phyloP scores from a whole-genome alignment of 768 basidiomycete species.

The Mycena albidolilacea region DNA sequence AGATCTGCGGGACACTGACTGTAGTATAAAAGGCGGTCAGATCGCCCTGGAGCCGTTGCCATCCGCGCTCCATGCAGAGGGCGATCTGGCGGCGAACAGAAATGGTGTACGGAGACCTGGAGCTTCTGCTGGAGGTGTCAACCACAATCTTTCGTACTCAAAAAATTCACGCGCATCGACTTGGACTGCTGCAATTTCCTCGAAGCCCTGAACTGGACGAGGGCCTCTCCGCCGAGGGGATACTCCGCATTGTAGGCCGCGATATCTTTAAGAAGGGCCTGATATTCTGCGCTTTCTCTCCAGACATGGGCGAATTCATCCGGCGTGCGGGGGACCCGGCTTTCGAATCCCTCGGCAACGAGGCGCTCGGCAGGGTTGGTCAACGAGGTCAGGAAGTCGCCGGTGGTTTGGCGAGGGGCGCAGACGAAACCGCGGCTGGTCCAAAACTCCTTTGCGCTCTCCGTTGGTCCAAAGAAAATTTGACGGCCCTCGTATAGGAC shows the following conservation, averaged over 20 bases:
- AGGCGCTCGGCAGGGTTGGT: slow-evolving; percentile 57
- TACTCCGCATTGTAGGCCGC: slow-evolving; percentile 48
- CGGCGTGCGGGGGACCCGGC: slow-evolving; percentile 57
- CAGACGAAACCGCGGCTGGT: slow-evolving; percentile 61
- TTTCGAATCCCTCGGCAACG: slow-evolving; percentile 51
- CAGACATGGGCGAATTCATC: slow-evolving; percentile 58
- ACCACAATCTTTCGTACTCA: neutral
- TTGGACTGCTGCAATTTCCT: slow-evolving; percentile 55
- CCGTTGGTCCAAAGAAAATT: slow-evolving; percentile 62
- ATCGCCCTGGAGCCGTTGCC: slow-evolving; percentile 62
- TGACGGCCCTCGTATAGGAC: slow-evolving; percentile 64
- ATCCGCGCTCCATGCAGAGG: slow-evolving; percentile 60
- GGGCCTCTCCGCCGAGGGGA: slow-evolving; percentile 46
- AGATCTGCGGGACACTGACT: slow-evolving; percentile 9
- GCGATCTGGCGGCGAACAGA: slow-evolving; percentile 61
- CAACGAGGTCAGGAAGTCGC: slow-evolving; percentile 62
- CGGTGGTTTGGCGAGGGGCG: slow-evolving; percentile 60
- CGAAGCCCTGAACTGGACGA: slow-evolving; percentile 51
- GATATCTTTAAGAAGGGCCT: slow-evolving; percentile 46
- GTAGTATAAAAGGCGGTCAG: slow-evolving; percentile 41
- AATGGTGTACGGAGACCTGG: slow-evolving; percentile 57
- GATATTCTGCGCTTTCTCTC: slow-evolving; percentile 52
- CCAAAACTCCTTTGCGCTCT: slow-evolving; percentile 60
- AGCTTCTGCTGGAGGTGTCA: slow-evolving; percentile 35
- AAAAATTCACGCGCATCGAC: slow-evolving; percentile 42